Percentiles rank a stretch among this genome's conserved stretches.
These are phyloP conservation scores for Lepidium campestre DNA, from an alignment of 441 rosid species.

Conservation along the genomic window DNA sequence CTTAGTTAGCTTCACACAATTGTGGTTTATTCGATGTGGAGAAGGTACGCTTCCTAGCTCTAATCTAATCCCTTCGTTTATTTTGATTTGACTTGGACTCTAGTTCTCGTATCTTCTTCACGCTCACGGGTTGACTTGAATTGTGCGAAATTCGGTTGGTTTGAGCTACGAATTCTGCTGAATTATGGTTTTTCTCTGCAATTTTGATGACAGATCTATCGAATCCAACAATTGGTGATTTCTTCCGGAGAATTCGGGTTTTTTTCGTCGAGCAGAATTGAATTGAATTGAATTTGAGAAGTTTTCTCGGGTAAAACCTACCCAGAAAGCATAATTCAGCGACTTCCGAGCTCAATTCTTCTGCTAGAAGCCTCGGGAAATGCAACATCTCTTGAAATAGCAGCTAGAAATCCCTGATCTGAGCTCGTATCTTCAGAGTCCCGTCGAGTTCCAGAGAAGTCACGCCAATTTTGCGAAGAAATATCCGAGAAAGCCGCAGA, in stretches of 20 bases:
- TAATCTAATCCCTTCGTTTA: neutral
- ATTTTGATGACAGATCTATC: slow-evolving; percentile 30
- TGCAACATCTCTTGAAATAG: neutral
- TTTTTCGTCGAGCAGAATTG: neutral
- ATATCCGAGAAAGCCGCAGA: neutral
- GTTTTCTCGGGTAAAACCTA: neutral
- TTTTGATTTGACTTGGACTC: slow-evolving; percentile 6
- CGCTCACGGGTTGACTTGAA: slow-evolving; percentile 26
- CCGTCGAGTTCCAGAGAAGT: neutral
- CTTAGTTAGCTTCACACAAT: neutral
- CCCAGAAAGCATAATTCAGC: slow-evolving; percentile 9
- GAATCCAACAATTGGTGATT: neutral
- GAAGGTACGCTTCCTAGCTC: slow-evolving; percentile 12
- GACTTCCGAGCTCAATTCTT: neutral
- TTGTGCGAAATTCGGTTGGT: slow-evolving; percentile 20
- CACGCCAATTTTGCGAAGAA: neutral
- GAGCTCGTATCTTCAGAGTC: neutral
- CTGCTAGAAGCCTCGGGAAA: neutral
- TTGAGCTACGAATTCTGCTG: neutral
- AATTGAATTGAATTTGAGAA: neutral
- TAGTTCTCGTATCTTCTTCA: neutral
- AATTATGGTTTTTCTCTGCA: slow-evolving; percentile 17
- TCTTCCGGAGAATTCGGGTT: neutral
- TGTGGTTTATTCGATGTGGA: neutral
- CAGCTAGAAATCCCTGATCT: slow-evolving; percentile 15